Evolutionary conservation across 345 rosid species (phyloP).

Genomic region (Cochlearia excelsa): DNA sequence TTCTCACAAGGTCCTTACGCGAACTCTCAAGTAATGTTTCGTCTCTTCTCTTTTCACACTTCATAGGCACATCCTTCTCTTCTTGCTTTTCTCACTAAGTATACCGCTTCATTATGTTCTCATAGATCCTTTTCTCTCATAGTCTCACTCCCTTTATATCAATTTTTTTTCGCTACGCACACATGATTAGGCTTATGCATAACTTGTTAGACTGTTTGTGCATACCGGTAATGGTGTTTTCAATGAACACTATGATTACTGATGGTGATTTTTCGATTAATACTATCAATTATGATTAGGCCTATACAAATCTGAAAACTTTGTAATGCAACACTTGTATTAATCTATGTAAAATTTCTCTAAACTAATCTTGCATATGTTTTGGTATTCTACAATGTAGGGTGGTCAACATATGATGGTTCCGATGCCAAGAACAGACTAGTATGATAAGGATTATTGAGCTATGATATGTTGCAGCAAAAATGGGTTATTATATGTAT

Average conservation of each 20-base stretch:
- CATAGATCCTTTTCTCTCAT: background rate
- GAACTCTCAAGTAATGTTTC: constrained; percentile 56
- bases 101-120: background rate
- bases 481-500: constrained; percentile 4
- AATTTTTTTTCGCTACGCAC: constrained; percentile 2
- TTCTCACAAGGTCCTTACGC: constrained; percentile 51
- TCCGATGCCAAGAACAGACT: constrained; percentile 62
- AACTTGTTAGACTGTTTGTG: background rate
- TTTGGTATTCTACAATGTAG: constrained; percentile 34
- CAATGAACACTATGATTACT: no score
- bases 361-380: background rate
- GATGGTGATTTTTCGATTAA: no score
- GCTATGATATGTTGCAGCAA: constrained; percentile 7
- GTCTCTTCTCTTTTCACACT: constrained; percentile 17
- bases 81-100: background rate
- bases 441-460: constrained; percentile 20
- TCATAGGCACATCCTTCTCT: background rate
- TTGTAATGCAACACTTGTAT: constrained; percentile 2
- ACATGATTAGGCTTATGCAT: background rate
- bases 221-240: background rate
- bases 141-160: background rate
- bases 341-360: background rate
- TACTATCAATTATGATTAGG: no score
- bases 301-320: background rate
- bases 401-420: constrained; percentile 60